Evolutionary conservation across 192 early-diverging fungal genomes (phyloP).

Genomic region (Borealophlyctis nickersoniae): DNA sequence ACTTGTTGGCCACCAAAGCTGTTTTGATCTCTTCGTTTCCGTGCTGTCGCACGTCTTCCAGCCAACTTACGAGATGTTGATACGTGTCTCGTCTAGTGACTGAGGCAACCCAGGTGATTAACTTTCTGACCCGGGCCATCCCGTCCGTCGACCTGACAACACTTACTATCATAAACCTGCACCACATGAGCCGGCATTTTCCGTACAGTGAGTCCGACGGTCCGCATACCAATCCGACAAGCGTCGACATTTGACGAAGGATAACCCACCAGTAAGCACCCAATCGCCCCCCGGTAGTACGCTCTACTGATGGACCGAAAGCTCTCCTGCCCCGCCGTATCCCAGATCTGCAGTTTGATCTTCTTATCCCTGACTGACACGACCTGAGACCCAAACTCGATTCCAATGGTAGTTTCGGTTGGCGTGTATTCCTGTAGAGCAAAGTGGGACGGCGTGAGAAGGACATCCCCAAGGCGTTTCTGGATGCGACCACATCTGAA

Average conservation of each 20-base stretch:
- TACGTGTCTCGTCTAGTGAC: constrained; percentile 63
- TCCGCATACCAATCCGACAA: too few species aligned
- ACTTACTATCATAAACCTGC: constrained; percentile 23
- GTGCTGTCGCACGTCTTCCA: constrained; percentile 84
- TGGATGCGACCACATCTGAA: not conserved
- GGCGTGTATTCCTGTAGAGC: constrained; percentile 13
- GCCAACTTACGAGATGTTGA: constrained; percentile 72
- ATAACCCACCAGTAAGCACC: constrained; percentile 34
- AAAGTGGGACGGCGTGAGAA: too few species aligned
- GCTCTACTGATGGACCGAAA: constrained; percentile 46
- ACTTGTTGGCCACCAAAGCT: constrained; percentile 90
- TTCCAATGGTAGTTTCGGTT: constrained; percentile 42
- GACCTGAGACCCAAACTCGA: constrained; percentile 38
- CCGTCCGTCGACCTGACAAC: constrained; percentile 16
- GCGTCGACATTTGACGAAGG: too few species aligned
- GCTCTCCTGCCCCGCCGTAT: constrained; percentile 63
- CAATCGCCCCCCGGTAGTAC: constrained; percentile 38
- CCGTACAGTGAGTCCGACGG: too few species aligned
- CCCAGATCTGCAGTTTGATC: constrained; percentile 71
- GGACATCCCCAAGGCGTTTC: too few species aligned
- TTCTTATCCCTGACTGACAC: constrained; percentile 12
- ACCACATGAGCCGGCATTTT: too few species aligned
- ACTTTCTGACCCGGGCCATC: constrained; percentile 8
- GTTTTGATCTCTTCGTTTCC: constrained; percentile 87
- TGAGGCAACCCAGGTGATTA: too few species aligned